These are phyloP conservation scores for Alloteropsis angusta DNA, from an alignment of 202 grass and related monocot species.

Conservation along the genomic window DNA sequence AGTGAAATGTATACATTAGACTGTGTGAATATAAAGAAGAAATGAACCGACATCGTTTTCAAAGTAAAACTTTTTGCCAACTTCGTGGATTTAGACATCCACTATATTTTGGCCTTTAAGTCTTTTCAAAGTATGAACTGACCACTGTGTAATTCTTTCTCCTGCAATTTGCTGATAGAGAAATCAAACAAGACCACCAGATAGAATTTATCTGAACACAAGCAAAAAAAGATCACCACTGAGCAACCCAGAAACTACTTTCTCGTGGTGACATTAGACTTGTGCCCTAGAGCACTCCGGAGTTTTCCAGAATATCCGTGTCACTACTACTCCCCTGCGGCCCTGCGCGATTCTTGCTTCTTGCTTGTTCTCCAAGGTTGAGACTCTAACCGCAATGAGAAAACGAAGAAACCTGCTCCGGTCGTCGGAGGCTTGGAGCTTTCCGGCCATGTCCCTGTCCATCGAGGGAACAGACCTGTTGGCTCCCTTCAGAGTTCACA, in stretches of 20 bases:
- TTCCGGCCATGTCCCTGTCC: background rate
- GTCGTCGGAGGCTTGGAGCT: background rate
- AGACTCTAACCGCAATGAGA: background rate
- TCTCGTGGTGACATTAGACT: background rate
- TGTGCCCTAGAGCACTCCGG: background rate
- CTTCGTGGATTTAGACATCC: too few relatives aligned
- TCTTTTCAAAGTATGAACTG: too few relatives aligned
- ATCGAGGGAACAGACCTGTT: background rate
- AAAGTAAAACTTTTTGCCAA: too few relatives aligned
- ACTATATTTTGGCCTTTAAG: too few relatives aligned
- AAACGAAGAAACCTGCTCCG: background rate
- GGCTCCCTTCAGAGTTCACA: background rate
- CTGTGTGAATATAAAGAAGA: too few relatives aligned
- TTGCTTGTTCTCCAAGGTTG: conserved; percentile 30
- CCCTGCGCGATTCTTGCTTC: background rate
- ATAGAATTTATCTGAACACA: background rate
- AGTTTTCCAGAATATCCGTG: background rate
- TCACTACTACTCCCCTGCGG: background rate
- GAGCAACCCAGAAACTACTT: background rate
- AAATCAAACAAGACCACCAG: too few relatives aligned
- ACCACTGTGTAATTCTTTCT: too few relatives aligned
- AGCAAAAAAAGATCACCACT: background rate
- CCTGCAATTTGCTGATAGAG: too few relatives aligned
- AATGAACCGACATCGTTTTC: too few relatives aligned
- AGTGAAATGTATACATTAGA: too few relatives aligned